Conservation (phyloP, 2,329 filamentous ascomycete species). For the Verticillium nonalfalfae region DNA sequence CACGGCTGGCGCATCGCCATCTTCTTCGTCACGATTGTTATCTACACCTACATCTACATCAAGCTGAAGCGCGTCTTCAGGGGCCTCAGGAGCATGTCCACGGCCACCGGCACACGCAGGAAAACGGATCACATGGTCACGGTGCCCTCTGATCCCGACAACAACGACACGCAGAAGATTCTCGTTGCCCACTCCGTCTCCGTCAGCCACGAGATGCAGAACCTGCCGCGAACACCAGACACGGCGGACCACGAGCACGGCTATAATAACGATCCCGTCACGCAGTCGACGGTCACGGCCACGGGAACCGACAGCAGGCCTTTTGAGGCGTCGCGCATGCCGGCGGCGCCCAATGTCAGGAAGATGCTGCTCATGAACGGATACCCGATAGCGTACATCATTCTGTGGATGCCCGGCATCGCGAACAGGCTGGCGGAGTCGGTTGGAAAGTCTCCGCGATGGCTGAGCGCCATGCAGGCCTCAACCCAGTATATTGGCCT, state of each 20-base stretch:
- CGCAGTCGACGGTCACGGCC: conserved; percentile 1
- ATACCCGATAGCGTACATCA: conserved; percentile 27
- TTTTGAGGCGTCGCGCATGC: conserved; percentile 7
- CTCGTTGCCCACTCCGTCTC: conserved; percentile 6
- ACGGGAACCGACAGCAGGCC: background rate
- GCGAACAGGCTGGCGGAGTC: conserved; percentile 23
- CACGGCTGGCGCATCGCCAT: conserved; percentile 39
- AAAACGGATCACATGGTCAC: background rate
- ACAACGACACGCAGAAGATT: conserved; percentile 8
- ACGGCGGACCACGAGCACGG: background rate
- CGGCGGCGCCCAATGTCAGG: conserved; percentile 16
- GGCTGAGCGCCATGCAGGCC: conserved; percentile 22
- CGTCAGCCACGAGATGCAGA: conserved; percentile 7
- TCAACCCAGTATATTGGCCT: conserved; percentile 29
- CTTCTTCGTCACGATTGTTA: conserved; percentile 29
- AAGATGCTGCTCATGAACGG: conserved; percentile 29
- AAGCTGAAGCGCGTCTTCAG: conserved; percentile 1
- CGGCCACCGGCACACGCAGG: background rate
- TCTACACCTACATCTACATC: conserved; percentile 32
- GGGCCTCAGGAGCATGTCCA: background rate
- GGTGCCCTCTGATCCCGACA: conserved; percentile 1
- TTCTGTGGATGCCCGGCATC: conserved; percentile 30
- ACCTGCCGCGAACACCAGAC: conserved; percentile 3
- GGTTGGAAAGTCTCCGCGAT: conserved; percentile 11
- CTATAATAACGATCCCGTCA: background rate